Base-by-base conservation (phyloP, 2,329 filamentous ascomycete species). In the Proliferodiscus dingleyae region DNA sequence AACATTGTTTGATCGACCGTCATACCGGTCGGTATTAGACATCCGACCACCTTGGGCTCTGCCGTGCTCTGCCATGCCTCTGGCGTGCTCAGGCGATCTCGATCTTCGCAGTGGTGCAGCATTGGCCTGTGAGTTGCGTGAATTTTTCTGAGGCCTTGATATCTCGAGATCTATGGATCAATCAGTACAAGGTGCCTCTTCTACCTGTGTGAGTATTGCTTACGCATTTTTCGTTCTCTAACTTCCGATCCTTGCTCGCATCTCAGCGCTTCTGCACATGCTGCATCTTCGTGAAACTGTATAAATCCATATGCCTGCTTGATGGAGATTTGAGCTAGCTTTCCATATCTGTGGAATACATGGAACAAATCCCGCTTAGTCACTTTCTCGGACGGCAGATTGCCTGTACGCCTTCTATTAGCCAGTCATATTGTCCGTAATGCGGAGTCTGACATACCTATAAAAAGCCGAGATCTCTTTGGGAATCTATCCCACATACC, bases 301-400 rank as follows among this genome's bases (percentile, higher is more conserved):
- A 97, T 89, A 63, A 97, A 98, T 1, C 93, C 93, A 66, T 95
- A 97, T 1, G 90, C 90, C 55, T 93, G 89, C 66, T 97, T 97
- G 58, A 97, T 88, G 1, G 89, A 95, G 49, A 97, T 93, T 64
- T 98, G 93, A 2, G 90, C 91, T 37, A 98, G 73, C 50, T 83
- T 84, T 43, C 93, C 93, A 63, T 89, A 90, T 46, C 76, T 78
- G 61, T 89, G 82, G 63, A 98, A 97, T 15, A 91, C 76, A 62
- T 95, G 85, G 67, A 95, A 97, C 7, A 97, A 81, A 66, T 97
- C 90, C 54, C 86, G 81, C 68, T 97, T 97, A 5, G 88, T 93
- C 11, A 95, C 90, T 62, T 90, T 84, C 64, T 97, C 91, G 43
- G 87, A 91, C 2, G 89, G 90, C 9, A 98, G 75, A 63, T 97